Conservation (phyloP, 257 asterid species). For the Cordia subcordata region DNA sequence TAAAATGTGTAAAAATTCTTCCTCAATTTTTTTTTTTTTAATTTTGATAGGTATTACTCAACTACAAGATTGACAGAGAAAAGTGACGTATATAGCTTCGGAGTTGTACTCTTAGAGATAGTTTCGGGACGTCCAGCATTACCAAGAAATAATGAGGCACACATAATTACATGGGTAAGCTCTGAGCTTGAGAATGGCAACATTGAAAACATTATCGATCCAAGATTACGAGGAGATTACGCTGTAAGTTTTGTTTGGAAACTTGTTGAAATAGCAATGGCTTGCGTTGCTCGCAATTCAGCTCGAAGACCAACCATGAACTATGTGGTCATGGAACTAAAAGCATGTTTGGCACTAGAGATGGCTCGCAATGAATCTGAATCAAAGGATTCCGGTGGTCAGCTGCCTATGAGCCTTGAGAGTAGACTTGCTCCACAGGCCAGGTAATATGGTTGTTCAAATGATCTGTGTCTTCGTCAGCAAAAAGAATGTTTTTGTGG, state of each 20-base stretch:
- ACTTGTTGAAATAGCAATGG: constrained; percentile 33
- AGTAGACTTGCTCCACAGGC: not conserved
- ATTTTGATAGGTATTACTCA: constrained; percentile 6
- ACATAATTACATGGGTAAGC: constrained; percentile 27
- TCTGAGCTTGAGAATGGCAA: constrained; percentile 18
- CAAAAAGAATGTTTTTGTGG: too few species aligned
- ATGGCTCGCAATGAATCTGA: not conserved
- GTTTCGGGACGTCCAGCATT: constrained; percentile 27
- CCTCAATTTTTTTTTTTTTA: too few species aligned
- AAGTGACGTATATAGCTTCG: constrained; percentile 37
- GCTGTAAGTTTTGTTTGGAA: constrained; percentile 23
- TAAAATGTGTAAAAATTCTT: too few species aligned
- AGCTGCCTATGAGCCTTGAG: not conserved
- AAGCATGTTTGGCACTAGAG: constrained; percentile 16
- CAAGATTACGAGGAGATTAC: constrained; percentile 21
- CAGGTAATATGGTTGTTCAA: too few species aligned
- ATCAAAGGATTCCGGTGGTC: not conserved
- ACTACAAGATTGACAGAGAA: constrained; percentile 24
- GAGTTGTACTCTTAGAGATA: constrained; percentile 34
- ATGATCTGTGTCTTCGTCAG: too few species aligned
- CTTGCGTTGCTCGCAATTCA: constrained; percentile 23
- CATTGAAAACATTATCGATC: constrained; percentile 25
- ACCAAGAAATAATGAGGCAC: constrained; percentile 3
- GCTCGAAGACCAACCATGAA: constrained; percentile 32
- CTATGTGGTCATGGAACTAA: constrained; percentile 24